These are phyloP conservation scores for Angophora floribunda DNA, from an alignment of 345 rosid genomes.

Conservation along the genomic window DNA sequence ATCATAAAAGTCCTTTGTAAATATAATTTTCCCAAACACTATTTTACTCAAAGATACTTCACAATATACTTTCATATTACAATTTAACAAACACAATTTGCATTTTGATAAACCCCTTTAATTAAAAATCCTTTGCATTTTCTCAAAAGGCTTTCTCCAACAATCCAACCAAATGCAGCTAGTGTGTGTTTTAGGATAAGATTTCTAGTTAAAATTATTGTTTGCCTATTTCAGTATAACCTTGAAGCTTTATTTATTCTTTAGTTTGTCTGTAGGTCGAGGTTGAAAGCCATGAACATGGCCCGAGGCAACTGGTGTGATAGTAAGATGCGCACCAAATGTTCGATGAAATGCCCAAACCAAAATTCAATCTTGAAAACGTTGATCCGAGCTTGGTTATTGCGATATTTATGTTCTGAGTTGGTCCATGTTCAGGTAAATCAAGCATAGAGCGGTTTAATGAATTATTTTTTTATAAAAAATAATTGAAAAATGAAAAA, in stretches of 20 bases:
- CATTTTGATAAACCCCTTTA: no score
- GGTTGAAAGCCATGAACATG: not conserved
- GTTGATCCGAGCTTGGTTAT: not conserved
- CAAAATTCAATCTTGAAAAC: not conserved
- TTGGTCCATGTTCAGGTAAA: not conserved
- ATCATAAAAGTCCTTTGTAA: no score
- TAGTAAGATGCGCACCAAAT: accelerated
- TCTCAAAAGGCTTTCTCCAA: no score
- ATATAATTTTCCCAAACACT: no score
- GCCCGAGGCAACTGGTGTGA: not conserved
- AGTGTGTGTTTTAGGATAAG: not conserved
- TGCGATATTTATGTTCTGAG: not conserved
- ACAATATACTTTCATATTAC: no score
- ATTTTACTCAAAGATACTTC: no score
- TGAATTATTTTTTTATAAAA: not conserved
- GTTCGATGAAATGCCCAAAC: not conserved
- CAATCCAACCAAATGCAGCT: not conserved
- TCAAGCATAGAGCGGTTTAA: not conserved
- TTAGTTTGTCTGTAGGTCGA: not conserved
- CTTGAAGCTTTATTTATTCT: not conserved
- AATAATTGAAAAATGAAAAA: no score
- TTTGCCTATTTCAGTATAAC: not conserved
- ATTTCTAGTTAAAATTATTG: not conserved
- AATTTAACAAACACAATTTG: no score
- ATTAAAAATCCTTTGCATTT: no score